Evolutionary conservation across 148 eudicot genomes (phyloP).

Genomic region (Vaccinium corymbosum): DNA sequence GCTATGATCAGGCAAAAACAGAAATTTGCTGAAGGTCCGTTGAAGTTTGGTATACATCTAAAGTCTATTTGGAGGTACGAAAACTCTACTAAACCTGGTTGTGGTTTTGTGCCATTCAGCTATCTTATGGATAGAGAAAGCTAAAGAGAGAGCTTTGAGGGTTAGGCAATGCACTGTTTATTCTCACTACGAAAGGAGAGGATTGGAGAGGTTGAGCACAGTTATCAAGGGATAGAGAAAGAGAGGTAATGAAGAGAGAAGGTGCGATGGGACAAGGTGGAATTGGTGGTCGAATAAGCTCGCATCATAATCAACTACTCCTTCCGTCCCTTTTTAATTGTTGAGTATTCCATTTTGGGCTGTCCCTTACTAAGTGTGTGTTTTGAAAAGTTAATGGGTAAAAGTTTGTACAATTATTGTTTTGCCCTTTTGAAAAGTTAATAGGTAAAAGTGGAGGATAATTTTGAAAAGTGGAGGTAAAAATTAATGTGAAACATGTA

Average conservation of each 20-base stretch:
- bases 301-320: background rate
- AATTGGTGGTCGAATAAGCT: background rate
- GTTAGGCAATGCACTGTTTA: background rate
- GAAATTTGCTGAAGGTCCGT: background rate
- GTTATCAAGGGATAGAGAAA: background rate
- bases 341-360: no score
- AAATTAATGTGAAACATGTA: no score
- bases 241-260: background rate
- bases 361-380: no score
- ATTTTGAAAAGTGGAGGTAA: no score
- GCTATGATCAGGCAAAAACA: background rate
- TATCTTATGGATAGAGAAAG: background rate
- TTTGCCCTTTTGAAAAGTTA: no score
- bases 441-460: no score
- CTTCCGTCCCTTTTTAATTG: no score
- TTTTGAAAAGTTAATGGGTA: no score
- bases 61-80: background rate
- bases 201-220: background rate
- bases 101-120: no score
- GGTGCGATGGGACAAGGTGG: background rate
- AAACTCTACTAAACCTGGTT: background rate
- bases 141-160: background rate
- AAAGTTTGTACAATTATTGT: background rate
- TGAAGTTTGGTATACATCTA: background rate
- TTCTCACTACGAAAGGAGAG: background rate